Percentiles rank a stretch among this genome's conserved stretches.
Evolutionary conservation across 306 rosid genomes (phyloP).

Genomic region (Spatholobus suberectus): DNA sequence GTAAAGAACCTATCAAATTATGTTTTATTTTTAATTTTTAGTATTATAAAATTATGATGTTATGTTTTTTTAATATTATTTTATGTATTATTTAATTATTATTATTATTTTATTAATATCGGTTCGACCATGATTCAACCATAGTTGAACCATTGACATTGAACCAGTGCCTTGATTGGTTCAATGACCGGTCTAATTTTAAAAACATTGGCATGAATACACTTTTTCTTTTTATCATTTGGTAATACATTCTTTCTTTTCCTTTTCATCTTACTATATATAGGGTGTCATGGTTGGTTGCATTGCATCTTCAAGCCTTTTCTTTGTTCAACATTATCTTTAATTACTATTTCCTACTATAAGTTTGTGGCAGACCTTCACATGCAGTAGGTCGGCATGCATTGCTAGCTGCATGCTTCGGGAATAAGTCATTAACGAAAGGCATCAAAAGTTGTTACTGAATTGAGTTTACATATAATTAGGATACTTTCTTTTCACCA

Average conservation of each 20-base stretch:
- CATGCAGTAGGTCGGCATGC: constrained; percentile 48
- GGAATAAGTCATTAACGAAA: constrained; percentile 7
- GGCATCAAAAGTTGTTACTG: not conserved
- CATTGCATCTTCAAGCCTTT: constrained; percentile 5
- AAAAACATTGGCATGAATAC: not conserved
- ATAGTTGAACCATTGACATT: no score
- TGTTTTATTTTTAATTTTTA: no score
- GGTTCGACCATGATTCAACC: no score
- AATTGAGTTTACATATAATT: not conserved
- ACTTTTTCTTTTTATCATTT: not conserved
- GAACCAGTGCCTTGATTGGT: no score
- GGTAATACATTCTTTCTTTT: not conserved
- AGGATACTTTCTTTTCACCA: not conserved
- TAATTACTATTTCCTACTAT: not conserved
- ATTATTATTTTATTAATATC: no score
- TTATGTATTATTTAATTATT: no score
- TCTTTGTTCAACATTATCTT: constrained; percentile 25
- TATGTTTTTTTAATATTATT: no score
- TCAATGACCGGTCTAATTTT: no score
- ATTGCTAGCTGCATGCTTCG: constrained; percentile 41
- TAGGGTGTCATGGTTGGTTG: not conserved
- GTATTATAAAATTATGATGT: no score
- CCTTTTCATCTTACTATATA: not conserved
- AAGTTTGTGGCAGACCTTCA: constrained; percentile 26
- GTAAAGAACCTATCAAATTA: no score